phyloP scores from a whole-genome alignment of 202 grass and related monocot species.

The Zoysia matrella region DNA sequence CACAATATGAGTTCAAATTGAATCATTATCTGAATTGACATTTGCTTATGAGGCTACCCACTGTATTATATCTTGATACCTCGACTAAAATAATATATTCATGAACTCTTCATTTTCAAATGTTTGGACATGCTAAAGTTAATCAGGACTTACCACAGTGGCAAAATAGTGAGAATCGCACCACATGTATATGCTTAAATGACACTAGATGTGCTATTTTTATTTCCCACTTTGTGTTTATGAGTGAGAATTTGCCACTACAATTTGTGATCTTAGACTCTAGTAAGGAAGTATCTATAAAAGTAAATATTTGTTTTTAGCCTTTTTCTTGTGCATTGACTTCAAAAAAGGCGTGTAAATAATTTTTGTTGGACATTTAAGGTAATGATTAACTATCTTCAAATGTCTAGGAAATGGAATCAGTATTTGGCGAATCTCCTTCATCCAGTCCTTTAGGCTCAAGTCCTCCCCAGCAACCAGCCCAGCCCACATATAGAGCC shows the following conservation, averaged over 20 bases:
- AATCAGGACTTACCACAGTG: neutral
- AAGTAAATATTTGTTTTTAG: neutral
- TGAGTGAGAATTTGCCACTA: constrained; percentile 17
- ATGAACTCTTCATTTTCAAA: neutral
- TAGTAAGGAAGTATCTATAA: neutral
- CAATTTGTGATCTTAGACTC: neutral
- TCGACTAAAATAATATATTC: neutral
- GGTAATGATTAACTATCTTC: too few relatives aligned
- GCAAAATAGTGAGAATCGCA: constrained; percentile 8
- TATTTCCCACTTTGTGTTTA: too few relatives aligned
- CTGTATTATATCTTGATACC: neutral
- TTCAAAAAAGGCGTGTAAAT: too few relatives aligned
- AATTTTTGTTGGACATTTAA: too few relatives aligned
- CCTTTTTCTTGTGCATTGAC: too few relatives aligned
- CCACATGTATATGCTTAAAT: neutral
- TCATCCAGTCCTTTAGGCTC: constrained; percentile 62
- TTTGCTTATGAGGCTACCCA: neutral
- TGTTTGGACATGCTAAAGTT: neutral
- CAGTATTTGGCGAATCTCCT: constrained; percentile 81
- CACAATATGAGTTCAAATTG: neutral
- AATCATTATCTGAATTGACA: neutral
- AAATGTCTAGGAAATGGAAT: constrained; percentile 74
- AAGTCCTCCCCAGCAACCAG: constrained; percentile 51
- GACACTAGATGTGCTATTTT: constrained; percentile 16
- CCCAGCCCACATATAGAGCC: constrained; percentile 2